phyloP scores from a whole-genome alignment of 1,284 basidiomycete genomes.

The Ustilago crameri region DNA sequence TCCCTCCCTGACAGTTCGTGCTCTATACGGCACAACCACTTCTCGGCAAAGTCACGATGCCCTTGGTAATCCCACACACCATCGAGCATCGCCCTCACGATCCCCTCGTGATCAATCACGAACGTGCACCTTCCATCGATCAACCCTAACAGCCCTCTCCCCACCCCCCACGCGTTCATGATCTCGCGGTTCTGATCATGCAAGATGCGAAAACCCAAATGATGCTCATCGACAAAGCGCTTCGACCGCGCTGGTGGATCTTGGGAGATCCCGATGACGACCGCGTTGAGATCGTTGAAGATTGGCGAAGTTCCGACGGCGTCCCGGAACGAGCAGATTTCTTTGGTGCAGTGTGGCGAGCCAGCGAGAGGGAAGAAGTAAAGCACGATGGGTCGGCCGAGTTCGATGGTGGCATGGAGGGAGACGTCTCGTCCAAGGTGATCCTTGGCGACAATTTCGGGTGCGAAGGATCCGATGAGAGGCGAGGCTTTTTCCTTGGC shows the following conservation, averaged over 20 bases:
- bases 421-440: conserved; percentile 53
- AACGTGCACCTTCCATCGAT: conserved; percentile 57
- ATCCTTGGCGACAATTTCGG: conserved; percentile 56
- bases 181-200: conserved; percentile 46
- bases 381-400: conserved; percentile 58
- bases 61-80: conserved; percentile 58
- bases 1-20: conserved; percentile 50
- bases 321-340: conserved; percentile 58
- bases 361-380: conserved; percentile 64
- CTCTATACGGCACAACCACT: conserved; percentile 58
- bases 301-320: conserved; percentile 53
- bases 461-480: conserved; percentile 52
- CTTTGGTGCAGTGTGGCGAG: conserved; percentile 58
- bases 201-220: conserved; percentile 51
- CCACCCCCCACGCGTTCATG: conserved; percentile 54
- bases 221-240: conserved; percentile 56
- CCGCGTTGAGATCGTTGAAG: conserved; percentile 58
- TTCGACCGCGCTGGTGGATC: conserved; percentile 40
- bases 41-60: conserved; percentile 56
- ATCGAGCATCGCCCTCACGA: conserved; percentile 55
- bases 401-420: conserved; percentile 53
- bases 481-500: conserved; percentile 45
- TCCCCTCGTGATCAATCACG: conserved; percentile 57
- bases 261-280: conserved; percentile 62
- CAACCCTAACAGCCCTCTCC: conserved; percentile 43